phyloP scores from a whole-genome alignment of 2,329 filamentous ascomycete species.

The Zasmidium angulare region DNA sequence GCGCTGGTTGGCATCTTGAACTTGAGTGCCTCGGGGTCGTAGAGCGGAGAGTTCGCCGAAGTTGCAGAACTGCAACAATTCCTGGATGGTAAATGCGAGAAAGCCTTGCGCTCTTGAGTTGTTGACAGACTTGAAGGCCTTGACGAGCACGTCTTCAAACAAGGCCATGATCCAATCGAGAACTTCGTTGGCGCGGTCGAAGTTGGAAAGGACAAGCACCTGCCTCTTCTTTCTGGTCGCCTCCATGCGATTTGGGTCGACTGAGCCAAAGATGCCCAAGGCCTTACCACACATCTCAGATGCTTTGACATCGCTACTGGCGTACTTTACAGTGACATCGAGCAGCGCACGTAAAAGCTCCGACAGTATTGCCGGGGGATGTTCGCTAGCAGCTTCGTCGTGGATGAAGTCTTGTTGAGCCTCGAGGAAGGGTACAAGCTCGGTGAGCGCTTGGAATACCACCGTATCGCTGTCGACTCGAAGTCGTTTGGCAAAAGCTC shows the following conservation, averaged over 20 bases:
- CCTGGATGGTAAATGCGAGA: slow-evolving; percentile 91
- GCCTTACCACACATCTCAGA: slow-evolving; percentile 74
- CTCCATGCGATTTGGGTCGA: slow-evolving; percentile 89
- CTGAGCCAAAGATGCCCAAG: slow-evolving; percentile 82
- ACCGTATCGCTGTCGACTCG: slow-evolving; percentile 83
- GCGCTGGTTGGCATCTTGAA: slow-evolving; percentile 64
- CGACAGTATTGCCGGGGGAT: slow-evolving; percentile 73
- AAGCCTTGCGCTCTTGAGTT: slow-evolving; percentile 88
- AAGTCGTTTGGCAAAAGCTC: slow-evolving; percentile 71
- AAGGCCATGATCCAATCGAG: slow-evolving; percentile 84
- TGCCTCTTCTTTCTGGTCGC: slow-evolving; percentile 72
- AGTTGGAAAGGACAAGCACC: slow-evolving; percentile 87
- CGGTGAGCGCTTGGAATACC: slow-evolving; percentile 74
- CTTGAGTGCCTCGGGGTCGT: slow-evolving; percentile 55
- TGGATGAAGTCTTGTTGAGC: slow-evolving; percentile 76
- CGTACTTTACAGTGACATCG: slow-evolving; percentile 82
- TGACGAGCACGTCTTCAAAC: slow-evolving; percentile 83
- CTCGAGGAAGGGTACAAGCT: slow-evolving; percentile 72
- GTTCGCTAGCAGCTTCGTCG: slow-evolving; percentile 75
- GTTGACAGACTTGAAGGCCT: slow-evolving; percentile 85
- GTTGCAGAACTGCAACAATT: slow-evolving; percentile 75
- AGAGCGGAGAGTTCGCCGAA: slow-evolving; percentile 61
- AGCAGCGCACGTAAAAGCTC: slow-evolving; percentile 74
- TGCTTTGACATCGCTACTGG: slow-evolving; percentile 65
- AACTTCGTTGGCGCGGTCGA: slow-evolving; percentile 72